phyloP scores from a whole-genome alignment of 75 land plant species.

The Sequoiadendron giganteum region DNA sequence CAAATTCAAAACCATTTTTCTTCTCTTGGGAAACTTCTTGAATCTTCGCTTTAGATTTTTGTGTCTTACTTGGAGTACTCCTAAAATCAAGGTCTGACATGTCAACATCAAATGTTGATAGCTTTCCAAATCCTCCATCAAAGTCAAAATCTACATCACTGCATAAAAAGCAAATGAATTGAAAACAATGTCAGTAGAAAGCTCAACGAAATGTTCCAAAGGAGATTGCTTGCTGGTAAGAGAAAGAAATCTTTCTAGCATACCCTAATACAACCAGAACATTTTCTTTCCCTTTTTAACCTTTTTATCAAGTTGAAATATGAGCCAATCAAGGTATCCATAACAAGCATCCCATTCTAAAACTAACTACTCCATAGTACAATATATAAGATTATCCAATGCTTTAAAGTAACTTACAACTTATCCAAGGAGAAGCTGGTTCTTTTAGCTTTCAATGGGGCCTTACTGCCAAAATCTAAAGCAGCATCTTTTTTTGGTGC shows the following conservation, averaged over 20 bases:
- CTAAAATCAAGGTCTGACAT: constrained; percentile 21
- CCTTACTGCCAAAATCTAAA: constrained; percentile 13
- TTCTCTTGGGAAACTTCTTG: constrained; percentile 14
- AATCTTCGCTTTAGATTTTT: not conserved
- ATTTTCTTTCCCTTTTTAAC: not conserved
- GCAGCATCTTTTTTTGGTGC: not conserved
- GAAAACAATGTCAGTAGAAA: not conserved
- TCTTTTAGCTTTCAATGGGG: constrained; percentile 1
- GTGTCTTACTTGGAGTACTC: not conserved
- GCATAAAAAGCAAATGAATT: not conserved
- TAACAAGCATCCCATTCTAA: not conserved
- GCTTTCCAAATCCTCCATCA: constrained; percentile 16
- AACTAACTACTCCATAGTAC: not conserved
- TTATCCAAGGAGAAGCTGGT: constrained; percentile 14
- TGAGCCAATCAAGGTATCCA: not conserved
- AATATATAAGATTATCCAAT: not conserved
- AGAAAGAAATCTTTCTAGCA: not conserved
- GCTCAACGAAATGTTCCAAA: not conserved
- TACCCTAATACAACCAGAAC: not conserved
- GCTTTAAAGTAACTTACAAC: constrained; percentile 9
- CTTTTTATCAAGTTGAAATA: not conserved
- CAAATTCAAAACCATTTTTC: constrained; percentile 8
- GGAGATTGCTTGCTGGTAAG: not conserved
- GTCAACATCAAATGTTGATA: constrained; percentile 17
- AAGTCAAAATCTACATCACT: constrained; percentile 23